Base-by-base conservation (phyloP, 177 flowering plant genomes). In the Vitis hybrid region DNA sequence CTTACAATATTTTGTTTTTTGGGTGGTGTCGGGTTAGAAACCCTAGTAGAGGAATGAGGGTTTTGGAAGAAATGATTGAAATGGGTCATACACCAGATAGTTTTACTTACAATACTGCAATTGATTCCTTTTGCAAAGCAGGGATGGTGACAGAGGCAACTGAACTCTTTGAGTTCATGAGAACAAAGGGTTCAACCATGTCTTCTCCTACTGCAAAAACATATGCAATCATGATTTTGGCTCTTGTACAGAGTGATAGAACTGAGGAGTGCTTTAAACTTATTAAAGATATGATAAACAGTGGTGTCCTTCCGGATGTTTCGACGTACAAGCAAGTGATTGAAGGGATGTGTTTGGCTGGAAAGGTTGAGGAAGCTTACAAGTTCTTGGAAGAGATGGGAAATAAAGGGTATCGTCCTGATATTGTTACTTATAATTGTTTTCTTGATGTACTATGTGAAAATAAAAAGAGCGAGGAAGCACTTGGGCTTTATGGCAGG, bases 21-120 rank as follows among this genome's bases (percentile, higher is more conserved):
- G 99, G 99, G 18, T 95, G 99, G 98, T 93, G 99, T 70, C 82
- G 97, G 72, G 91, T 89, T 46, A 85, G 91, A 70, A 81, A 88
- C 65, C 97, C 97, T 0, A 70, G 15, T 0, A 84, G 82, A 77
- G 98, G 82, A 62, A 91, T 93, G 97, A 72, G 18, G 65, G 52
- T 90, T 32, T 77, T 95, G 70, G 97, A 90, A 62, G 92, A 90
- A 72, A 95, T 95, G 98, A 86, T 90, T 21, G 55, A 80, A 56
- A 60, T 80, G 80, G 98, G 99, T 32, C 82, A 74, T 65, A 72
- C 77, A 2, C 99, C 99, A 8, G 98, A 93, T 59, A 89, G 82
- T 80, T 90, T 91, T 69, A 91, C 95, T 2, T 95, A 93, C 51
- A 93, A 79, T 69, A 81, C 95, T 66, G 98, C 97, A 19, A 86